These are phyloP conservation scores for Lasiosphaeria ovina DNA, from an alignment of 495 filamentous ascomycete species.

Conservation along the genomic window DNA sequence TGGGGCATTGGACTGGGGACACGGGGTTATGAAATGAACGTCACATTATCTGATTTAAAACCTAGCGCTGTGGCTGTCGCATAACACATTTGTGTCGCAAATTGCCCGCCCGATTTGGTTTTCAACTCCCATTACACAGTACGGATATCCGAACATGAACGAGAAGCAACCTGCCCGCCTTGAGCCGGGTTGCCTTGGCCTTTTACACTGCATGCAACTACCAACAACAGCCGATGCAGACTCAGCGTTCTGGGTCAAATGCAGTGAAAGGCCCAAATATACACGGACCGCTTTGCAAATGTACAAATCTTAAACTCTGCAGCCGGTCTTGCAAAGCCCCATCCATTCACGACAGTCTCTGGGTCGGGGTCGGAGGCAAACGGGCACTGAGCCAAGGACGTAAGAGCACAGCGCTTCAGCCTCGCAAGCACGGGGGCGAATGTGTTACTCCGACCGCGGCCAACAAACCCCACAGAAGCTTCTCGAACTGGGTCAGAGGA, in stretches of 20 bases:
- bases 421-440: background rate
- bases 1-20: conserved; percentile 1
- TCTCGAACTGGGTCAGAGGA: conserved; percentile 37
- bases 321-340: too few species aligned
- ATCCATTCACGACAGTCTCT: too few species aligned
- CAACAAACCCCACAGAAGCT: conserved; percentile 40
- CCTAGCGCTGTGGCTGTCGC: conserved; percentile 10
- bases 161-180: too few species aligned
- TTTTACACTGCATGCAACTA: too few species aligned
- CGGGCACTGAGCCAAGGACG: background rate
- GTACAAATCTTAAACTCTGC: too few species aligned
- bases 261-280: too few species aligned
- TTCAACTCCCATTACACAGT: background rate
- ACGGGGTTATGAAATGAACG: conserved; percentile 7
- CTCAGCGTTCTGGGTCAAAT: too few species aligned
- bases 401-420: background rate
- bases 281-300: too few species aligned
- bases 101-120: background rate
- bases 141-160: background rate
- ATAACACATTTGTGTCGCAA: background rate
- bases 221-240: too few species aligned
- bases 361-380: background rate
- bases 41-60: conserved; percentile 1
- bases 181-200: too few species aligned
- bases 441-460: conserved; percentile 13